Percentiles rank a stretch among this genome's conserved stretches.
Evolutionary conservation across 2,329 filamentous ascomycete genomes (phyloP).

Genomic region (Nemania sp.): DNA sequence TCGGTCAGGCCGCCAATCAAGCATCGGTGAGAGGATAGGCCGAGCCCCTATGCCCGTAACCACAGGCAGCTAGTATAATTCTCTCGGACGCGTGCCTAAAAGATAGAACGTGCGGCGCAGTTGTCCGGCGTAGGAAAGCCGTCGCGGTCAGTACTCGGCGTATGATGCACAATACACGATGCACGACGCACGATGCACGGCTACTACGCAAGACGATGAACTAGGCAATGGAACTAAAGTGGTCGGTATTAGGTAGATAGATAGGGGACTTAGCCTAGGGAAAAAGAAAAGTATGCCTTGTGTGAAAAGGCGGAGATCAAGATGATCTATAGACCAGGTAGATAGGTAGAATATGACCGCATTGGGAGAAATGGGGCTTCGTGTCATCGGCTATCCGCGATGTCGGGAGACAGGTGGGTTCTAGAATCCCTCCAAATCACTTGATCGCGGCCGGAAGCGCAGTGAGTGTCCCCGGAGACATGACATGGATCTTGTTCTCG

Average conservation of each 20-base stretch:
- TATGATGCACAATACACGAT: not conserved
- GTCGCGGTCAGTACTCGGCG: conserved; percentile 7
- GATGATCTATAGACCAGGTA: too few species aligned
- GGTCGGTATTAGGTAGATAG: not conserved
- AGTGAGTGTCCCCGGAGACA: conserved; percentile 27
- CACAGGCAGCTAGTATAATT: not conserved
- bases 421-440: conserved; percentile 34
- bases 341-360: conserved; percentile 14
- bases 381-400: conserved; percentile 37
- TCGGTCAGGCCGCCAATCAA: conserved; percentile 24
- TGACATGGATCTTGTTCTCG: too few species aligned
- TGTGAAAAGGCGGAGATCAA: conserved; percentile 22
- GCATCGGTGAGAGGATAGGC: conserved; percentile 4
- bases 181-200: conserved; percentile 6
- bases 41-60: conserved; percentile 1
- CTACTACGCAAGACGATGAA: conserved; percentile 10
- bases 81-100: not conserved
- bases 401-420: conserved; percentile 35
- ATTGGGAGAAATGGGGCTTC: conserved; percentile 30
- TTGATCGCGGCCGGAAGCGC: conserved; percentile 40
- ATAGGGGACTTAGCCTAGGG: not conserved
- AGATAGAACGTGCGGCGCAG: conserved; percentile 3
- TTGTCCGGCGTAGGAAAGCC: conserved; percentile 2
- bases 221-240: not conserved
- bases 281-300: conserved; percentile 39